Conservation (phyloP, 352 stramenopile species). For the Phytophthora aleatoria region DNA sequence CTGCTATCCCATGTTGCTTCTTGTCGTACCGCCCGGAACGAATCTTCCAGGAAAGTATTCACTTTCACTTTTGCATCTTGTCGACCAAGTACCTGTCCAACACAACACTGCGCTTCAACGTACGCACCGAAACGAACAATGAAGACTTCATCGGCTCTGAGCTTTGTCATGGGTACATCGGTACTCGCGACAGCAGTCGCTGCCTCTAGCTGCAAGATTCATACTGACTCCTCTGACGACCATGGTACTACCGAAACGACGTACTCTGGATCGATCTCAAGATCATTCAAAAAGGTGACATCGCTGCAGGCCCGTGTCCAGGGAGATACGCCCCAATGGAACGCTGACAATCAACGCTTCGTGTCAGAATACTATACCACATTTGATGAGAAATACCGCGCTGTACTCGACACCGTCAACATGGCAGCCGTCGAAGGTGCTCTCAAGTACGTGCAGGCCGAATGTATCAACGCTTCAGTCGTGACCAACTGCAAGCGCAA, state of each 20-base stretch:
- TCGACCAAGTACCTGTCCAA: background rate
- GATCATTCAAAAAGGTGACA: conserved; percentile 43
- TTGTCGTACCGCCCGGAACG: background rate
- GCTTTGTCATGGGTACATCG: conserved; percentile 5
- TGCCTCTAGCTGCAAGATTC: background rate
- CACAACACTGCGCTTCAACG: background rate
- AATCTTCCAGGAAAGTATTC: background rate
- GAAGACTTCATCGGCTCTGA: conserved; percentile 14
- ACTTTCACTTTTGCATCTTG: conserved; percentile 28
- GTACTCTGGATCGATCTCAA: background rate
- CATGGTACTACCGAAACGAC: background rate
- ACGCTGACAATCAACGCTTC: conserved; percentile 38
- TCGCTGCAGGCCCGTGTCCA: conserved; percentile 60
- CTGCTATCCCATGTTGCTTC: background rate
- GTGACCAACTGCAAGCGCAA: conserved; percentile 53
- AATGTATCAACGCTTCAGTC: conserved; percentile 58
- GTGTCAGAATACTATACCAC: conserved; percentile 43
- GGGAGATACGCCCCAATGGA: conserved; percentile 48
- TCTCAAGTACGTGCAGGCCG: conserved; percentile 66
- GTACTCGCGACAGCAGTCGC: background rate
- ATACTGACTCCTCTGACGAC: background rate
- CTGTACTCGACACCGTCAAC: conserved; percentile 57
- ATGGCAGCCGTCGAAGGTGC: conserved; percentile 57
- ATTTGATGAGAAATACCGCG: conserved; percentile 49
- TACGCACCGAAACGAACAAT: conserved; percentile 4